Conservation (phyloP, 108 stramenopile species). For the Nitzschia sp. region DNA sequence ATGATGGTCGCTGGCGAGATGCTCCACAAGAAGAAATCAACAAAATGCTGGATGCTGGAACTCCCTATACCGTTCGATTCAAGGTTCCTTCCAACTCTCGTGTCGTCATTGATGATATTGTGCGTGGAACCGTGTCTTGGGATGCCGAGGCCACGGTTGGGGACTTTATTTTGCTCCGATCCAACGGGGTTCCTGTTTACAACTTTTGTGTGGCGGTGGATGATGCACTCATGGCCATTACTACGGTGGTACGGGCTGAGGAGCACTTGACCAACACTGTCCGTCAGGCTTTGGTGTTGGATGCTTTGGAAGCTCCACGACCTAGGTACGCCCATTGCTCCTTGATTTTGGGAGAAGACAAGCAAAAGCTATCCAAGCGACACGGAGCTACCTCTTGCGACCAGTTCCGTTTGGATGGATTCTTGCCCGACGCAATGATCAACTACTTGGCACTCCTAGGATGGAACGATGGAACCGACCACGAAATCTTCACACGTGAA, state of each 20-base stretch:
- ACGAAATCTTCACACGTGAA: slow-evolving; percentile 93
- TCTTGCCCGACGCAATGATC: slow-evolving; percentile 92
- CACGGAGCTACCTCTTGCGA: slow-evolving; percentile 96
- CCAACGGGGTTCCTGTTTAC: slow-evolving; percentile 93
- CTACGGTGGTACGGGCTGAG: slow-evolving; percentile 95
- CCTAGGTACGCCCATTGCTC: slow-evolving; percentile 96
- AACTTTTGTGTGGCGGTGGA: slow-evolving; percentile 99
- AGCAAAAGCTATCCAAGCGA: slow-evolving; percentile 94
- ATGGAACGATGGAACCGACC: slow-evolving; percentile 97
- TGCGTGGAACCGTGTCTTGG: slow-evolving; percentile 93
- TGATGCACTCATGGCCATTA: slow-evolving; percentile 94
- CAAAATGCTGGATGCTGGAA: slow-evolving; percentile 74
- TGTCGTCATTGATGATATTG: slow-evolving; percentile 91
- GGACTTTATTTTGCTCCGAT: slow-evolving; percentile 94
- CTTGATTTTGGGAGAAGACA: slow-evolving; percentile 95
- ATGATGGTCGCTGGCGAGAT: slow-evolving; percentile 97
- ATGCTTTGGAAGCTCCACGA: slow-evolving; percentile 84
- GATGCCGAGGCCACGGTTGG: slow-evolving; percentile 96
- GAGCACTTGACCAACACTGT: slow-evolving; percentile 97
- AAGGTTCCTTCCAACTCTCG: slow-evolving; percentile 80
- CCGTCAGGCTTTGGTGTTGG: slow-evolving; percentile 86
- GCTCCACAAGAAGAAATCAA: slow-evolving; percentile 86
- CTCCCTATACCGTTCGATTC: slow-evolving; percentile 88
- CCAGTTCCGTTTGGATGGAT: slow-evolving; percentile 93
- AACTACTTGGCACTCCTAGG: slow-evolving; percentile 95